Evolutionary conservation across 345 rosid genomes (phyloP), one percentile per base, ranked within the genome.

Genomic region (Litchi chinensis): DNA sequence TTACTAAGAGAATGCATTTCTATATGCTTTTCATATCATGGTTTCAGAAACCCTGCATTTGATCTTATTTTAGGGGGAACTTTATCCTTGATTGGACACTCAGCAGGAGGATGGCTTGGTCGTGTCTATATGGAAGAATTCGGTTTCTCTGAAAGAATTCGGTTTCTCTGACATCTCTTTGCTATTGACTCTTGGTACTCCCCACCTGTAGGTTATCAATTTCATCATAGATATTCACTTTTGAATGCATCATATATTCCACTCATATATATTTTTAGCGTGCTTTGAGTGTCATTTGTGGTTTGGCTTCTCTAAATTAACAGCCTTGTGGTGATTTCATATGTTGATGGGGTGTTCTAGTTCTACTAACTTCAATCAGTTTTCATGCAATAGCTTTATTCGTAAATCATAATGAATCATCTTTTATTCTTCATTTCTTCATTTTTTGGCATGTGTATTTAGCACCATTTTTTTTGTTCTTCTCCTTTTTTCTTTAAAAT

Each of bases 31-130:
- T 18, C 24, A 9, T 28, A 28, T 28, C 32, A 28, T 28, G 32
- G 32, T 28, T 1, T 28, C 32, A 28, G 32, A 80, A 59, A 41
- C 65, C 28, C 68, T 13, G 63, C 5, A 40, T 59, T 24, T 64
- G 63, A 65, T 84, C n/a, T 73, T 63, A 54, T 56, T 85, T 24
- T 74, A 92, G 98, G 93, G 67, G 87, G 87, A 82, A 80, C 78
- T 62, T 68, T 92, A 69, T 92, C 96, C 59, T 75, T 95, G 87
- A 91, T 95, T 65, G 99, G 99, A 24, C 98, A 95, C 85, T 95
- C 98, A 21, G 99, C 97, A 6, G 98, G 98, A 81, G 99, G 99
- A 74, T 93, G 99, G 99, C 97, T 95, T 73, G 99, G 97, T 28
- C 90, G 98, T 18, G 90, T 93, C 50, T 95, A 92, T 86, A 82